Base-by-base conservation (phyloP, 2,329 filamentous ascomycete species). In the Plenodomus tracheiphilus region DNA sequence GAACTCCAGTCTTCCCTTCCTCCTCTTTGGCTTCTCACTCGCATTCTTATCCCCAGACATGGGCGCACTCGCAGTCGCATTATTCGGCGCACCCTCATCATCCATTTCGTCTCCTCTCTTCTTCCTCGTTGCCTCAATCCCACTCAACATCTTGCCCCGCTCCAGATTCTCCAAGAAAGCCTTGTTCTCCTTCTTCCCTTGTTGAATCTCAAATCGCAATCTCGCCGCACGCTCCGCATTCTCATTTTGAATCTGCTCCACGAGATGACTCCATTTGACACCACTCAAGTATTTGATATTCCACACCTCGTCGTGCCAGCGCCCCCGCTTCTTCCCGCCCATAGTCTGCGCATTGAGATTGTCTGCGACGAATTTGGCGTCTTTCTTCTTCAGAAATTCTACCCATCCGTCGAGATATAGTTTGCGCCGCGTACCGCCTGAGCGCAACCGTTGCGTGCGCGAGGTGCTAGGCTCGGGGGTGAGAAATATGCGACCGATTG, bases 301-400 rank as follows among this genome's bases (percentile, higher is more conserved):
- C 90, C 90, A 95, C 38, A 95, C 81, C 69, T 95, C 90, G 69
- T 95, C 90, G 61, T 88, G 84, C 75, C 93, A 95, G 69, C 88
- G 91, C 41, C 82, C 83, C 11, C 89, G 82, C 75, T 95, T 95
- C 75, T 92, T 92, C 20, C 90, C 90, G 42, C 89, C 89, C 56
- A 94, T 88, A 11, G 82, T 89, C 54, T 82, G 83, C 36, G 87
- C 87, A 66, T 95, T 95, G 41, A 95, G 77, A 20, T 88, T 79
- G 58, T 90, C 87, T 41, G 85, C 88, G 0, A 84, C 86, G n/a
- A 82, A 77, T 70, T 92, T 91, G 30, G 90, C 90, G 54, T 92
- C 85, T 55, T 81, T 80, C 72, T 94, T 94, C 54, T 81, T 79
- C 30, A 84, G 72, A 63, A 93, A 95, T 70, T 95, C 91, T 21